These are phyloP conservation scores for Leccinum aurantiacum DNA, from an alignment of 768 basidiomycete species.

Conservation along the genomic window DNA sequence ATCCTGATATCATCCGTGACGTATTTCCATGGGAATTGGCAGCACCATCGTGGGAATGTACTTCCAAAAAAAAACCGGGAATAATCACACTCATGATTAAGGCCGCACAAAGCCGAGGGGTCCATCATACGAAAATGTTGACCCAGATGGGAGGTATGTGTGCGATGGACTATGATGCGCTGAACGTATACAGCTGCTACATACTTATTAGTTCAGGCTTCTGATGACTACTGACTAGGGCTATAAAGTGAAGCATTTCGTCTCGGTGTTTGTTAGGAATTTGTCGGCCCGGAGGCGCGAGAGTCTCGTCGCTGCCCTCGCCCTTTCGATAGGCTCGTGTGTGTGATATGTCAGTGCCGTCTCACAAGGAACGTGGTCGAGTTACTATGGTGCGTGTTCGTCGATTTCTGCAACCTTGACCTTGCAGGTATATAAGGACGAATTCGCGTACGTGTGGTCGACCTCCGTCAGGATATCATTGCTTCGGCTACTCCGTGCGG, in stretches of 20 bases:
- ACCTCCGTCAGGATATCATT: neutral
- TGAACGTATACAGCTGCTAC: neutral
- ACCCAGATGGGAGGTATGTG: neutral
- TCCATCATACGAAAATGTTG: neutral
- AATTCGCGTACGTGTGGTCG: neutral
- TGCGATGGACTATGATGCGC: neutral
- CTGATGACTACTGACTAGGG: neutral
- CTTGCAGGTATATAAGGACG: neutral
- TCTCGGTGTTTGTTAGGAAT: neutral
- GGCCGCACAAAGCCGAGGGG: neutral
- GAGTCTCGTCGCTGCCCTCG: neutral
- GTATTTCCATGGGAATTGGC: slow-evolving; percentile 97
- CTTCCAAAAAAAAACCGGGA: neutral
- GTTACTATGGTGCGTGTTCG: neutral
- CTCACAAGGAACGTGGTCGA: neutral
- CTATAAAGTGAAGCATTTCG: no score
- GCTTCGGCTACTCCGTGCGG: neutral
- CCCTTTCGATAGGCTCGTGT: neutral
- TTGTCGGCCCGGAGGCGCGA: neutral
- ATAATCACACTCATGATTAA: neutral
- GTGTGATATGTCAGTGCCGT: neutral
- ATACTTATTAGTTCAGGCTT: neutral
- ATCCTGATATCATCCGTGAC: slow-evolving; percentile 87
- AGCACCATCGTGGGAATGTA: neutral
- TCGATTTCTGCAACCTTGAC: neutral